Conservation (phyloP, 2,329 filamentous ascomycete species). For the Fusarium pseudoanthophilum region DNA sequence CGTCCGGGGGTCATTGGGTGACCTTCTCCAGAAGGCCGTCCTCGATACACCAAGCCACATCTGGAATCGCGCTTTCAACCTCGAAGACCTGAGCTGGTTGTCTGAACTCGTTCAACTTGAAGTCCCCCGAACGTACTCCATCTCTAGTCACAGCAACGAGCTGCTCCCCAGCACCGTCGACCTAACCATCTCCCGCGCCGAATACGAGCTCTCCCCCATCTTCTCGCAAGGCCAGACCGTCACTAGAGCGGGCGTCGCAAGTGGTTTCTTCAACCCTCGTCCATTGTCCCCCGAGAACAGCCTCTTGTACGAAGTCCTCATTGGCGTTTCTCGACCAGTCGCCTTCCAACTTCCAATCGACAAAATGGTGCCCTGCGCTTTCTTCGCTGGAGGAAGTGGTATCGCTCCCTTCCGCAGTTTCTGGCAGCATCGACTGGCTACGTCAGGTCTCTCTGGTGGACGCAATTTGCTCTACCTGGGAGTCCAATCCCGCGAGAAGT, state of each 20-base stretch:
- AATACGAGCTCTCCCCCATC: conserved; percentile 59
- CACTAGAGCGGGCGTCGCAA: conserved; percentile 59
- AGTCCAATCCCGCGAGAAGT: conserved; percentile 62
- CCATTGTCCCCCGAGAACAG: conserved; percentile 49
- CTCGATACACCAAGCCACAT: conserved; percentile 59
- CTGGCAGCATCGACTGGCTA: conserved; percentile 58
- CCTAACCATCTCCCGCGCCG: conserved; percentile 62
- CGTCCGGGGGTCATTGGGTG: conserved; percentile 60
- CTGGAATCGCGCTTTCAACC: conserved; percentile 62
- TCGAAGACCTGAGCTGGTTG: conserved; percentile 59
- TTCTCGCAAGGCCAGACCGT: conserved; percentile 50
- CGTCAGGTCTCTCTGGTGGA: conserved; percentile 52
- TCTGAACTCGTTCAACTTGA: conserved; percentile 59
- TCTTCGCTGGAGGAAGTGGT: conserved; percentile 64
- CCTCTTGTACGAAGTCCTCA: conserved; percentile 57
- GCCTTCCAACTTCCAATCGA: conserved; percentile 64
- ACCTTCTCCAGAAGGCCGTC: conserved; percentile 60
- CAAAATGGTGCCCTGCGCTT: conserved; percentile 60
- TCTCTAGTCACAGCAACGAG: conserved; percentile 62
- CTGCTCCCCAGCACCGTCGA: conserved; percentile 63
- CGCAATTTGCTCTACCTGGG: conserved; percentile 62
- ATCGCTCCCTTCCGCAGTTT: conserved; percentile 66
- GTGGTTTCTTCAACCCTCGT: conserved; percentile 63
- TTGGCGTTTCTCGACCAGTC: conserved; percentile 63
- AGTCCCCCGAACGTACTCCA: conserved; percentile 64